Percentiles rank a stretch among this genome's conserved stretches.
These are phyloP conservation scores for Talaromyces islandicus DNA, from an alignment of 2,329 filamentous ascomycete species.

Conservation along the genomic window DNA sequence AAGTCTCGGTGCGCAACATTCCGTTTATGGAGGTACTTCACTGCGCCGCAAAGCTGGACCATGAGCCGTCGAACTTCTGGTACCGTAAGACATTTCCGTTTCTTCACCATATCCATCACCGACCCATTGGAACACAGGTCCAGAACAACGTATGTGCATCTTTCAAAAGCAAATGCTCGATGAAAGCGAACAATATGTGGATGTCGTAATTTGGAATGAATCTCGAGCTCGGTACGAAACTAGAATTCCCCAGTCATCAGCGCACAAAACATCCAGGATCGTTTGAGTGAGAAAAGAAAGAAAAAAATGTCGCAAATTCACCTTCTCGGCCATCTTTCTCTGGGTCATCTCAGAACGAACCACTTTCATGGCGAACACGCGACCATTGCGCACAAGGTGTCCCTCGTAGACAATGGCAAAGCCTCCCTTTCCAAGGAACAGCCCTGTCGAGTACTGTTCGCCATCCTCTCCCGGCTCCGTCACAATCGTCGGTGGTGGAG, in stretches of 20 bases:
- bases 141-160: conserved; percentile 86
- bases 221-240: conserved; percentile 82
- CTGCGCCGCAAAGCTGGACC: conserved; percentile 89
- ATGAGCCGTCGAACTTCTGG: conserved; percentile 92
- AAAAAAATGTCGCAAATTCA: conserved; percentile 17
- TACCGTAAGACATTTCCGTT: conserved; percentile 81
- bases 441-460: conserved; percentile 42
- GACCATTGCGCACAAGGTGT: conserved; percentile 35
- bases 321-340: conserved; percentile 49
- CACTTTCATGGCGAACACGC: conserved; percentile 46
- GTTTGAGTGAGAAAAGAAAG: background rate
- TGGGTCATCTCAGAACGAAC: conserved; percentile 45
- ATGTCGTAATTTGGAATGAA: conserved; percentile 96
- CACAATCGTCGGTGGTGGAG: conserved; percentile 39
- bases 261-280: background rate
- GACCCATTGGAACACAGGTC: conserved; percentile 94
- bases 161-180: conserved; percentile 83
- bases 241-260: conserved; percentile 23
- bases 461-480: conserved; percentile 39
- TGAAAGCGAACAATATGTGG: conserved; percentile 95
- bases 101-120: conserved; percentile 95
- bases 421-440: conserved; percentile 44
- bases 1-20: conserved; percentile 95
- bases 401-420: conserved; percentile 49
- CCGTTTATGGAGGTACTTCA: conserved; percentile 95